A percentile compares a stretch with the other conserved stretches of the same genome.
phyloP scores from a whole-genome alignment of 768 basidiomycete species.

The Pulveroboletus sp. region DNA sequence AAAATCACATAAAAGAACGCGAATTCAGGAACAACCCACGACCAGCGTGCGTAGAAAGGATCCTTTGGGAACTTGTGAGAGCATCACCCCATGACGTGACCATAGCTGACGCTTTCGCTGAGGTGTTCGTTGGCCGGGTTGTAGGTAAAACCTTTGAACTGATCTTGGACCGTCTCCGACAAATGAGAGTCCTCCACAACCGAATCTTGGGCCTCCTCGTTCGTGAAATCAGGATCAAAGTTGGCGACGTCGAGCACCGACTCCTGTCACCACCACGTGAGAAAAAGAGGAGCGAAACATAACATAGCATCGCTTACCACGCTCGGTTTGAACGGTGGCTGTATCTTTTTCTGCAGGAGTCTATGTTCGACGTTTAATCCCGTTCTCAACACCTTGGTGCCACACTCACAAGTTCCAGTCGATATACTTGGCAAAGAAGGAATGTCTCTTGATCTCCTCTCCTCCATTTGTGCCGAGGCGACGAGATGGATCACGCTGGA shows the following conservation, averaged over 20 bases:
- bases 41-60: constrained; percentile 16
- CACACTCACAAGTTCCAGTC: constrained; percentile 74
- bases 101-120: constrained; percentile 76
- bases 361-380: constrained; percentile 30
- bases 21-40: constrained; percentile 10
- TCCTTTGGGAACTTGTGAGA: neutral
- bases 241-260: constrained; percentile 92
- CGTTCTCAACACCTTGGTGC: neutral
- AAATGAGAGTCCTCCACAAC: constrained; percentile 91
- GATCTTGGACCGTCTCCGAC: constrained; percentile 94
- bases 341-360: constrained; percentile 89
- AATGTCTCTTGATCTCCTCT: constrained; percentile 92
- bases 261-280: constrained; percentile 45
- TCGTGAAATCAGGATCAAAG: constrained; percentile 97
- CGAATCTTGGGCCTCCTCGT: constrained; percentile 90
- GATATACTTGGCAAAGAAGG: constrained; percentile 92
- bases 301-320: constrained; percentile 54
- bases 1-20: neutral
- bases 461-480: constrained; percentile 91
- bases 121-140: constrained; percentile 81
- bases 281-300: neutral
- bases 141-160: constrained; percentile 89
- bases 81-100: constrained; percentile 31
- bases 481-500: constrained; percentile 82
- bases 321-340: constrained; percentile 95